A percentile compares a stretch with the other conserved stretches of the same genome.
Conservation (phyloP, 805 yeast genomes). For the Yamadazyma insecticola region DNA sequence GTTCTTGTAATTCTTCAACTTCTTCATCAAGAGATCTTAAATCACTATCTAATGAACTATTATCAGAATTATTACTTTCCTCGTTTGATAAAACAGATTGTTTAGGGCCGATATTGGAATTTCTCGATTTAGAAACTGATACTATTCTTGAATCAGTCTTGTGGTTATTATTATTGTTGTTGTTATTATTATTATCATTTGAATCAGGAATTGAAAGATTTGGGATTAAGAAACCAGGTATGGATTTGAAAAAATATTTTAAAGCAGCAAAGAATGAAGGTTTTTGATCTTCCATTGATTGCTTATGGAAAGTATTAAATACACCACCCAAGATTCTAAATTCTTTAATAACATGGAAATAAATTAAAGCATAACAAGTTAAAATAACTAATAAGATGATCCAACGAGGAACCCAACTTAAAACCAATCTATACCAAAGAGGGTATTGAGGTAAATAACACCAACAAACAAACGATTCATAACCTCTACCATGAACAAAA, state of each 20-base stretch:
- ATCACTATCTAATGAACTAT: slow-evolving; percentile 21
- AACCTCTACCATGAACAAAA: slow-evolving; percentile 53
- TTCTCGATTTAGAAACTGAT: background rate
- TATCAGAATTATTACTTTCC: slow-evolving; percentile 17
- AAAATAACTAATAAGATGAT: slow-evolving; percentile 59
- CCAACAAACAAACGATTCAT: slow-evolving; percentile 64
- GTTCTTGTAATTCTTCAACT: slow-evolving; percentile 9
- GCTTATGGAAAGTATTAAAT: slow-evolving; percentile 27
- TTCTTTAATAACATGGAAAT: slow-evolving; percentile 65
- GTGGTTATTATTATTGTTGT: background rate
- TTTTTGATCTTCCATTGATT: slow-evolving; percentile 12
- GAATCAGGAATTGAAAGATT: slow-evolving; percentile 24
- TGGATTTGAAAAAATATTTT: slow-evolving; percentile 19
- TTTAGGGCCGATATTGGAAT: slow-evolving; percentile 4
- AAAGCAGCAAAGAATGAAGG: slow-evolving; percentile 33
- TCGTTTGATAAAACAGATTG: slow-evolving; percentile 8
- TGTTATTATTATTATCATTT: slow-evolving; percentile 2
- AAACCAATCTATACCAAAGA: slow-evolving; percentile 63
- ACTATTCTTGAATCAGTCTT: background rate
- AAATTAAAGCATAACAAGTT: slow-evolving; percentile 63
- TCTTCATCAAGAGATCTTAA: slow-evolving; percentile 13
- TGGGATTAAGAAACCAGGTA: slow-evolving; percentile 22
- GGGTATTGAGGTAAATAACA: slow-evolving; percentile 75
- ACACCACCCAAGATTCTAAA: slow-evolving; percentile 51
- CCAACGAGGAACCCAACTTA: slow-evolving; percentile 83